Conservation (phyloP, 1,139 yeast species). For the Casaregolazyma lundiana region DNA sequence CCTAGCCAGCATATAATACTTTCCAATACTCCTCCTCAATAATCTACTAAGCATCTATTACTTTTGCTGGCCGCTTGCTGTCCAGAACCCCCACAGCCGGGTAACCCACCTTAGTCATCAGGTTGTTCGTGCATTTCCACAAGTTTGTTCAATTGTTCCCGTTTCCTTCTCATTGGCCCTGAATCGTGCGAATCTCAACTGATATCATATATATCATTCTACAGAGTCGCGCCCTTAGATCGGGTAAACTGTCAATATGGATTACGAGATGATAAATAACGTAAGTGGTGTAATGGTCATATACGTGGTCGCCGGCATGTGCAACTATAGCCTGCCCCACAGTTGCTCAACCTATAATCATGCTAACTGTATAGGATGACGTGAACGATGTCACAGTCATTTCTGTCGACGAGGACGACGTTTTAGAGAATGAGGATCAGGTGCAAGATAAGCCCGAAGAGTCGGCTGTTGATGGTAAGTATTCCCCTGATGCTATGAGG, state of each 20-base stretch:
- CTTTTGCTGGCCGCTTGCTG: no score
- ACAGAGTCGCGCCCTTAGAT: not conserved
- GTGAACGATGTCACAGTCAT: constrained; percentile 9
- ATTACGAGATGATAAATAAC: not conserved
- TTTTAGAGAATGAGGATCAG: constrained; percentile 2
- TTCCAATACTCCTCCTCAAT: no score
- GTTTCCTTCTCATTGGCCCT: not conserved
- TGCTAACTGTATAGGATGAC: constrained; percentile 4
- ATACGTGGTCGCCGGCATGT: no score
- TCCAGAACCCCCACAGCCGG: no score
- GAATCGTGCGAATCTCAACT: not conserved
- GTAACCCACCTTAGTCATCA: not conserved
- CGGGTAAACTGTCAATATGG: not conserved
- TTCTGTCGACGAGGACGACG: constrained; percentile 7
- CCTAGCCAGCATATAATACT: no score
- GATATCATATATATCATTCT: not conserved
- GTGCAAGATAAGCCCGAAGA: constrained; percentile 9
- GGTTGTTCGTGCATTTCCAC: no score
- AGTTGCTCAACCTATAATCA: no score
- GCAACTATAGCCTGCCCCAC: no score
- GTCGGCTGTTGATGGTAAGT: constrained; percentile 14
- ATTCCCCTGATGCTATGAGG: not conserved
- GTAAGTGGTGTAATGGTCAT: no score
- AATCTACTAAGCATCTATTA: no score
- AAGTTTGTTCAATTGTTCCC: not conserved